Evolutionary conservation across 345 rosid genomes (phyloP), one percentile per base, ranked within the genome.

Genomic region (Linum tenue): DNA sequence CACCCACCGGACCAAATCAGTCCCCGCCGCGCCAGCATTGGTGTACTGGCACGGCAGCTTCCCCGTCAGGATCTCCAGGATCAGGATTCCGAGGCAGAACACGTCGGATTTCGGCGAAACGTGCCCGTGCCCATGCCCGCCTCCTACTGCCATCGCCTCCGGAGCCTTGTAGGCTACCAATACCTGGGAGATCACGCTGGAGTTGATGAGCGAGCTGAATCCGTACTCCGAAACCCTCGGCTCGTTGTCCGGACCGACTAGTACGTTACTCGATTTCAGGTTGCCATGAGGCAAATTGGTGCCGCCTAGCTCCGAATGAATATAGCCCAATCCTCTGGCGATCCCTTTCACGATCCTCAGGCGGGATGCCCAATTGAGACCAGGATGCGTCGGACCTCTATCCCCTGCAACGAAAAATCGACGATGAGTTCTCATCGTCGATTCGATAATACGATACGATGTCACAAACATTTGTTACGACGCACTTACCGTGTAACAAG

Each of bases 211-310:
- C 15, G 83, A 64, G 31, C 67, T 50, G 31, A 80, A 80, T 2
- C 94, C 96, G 11, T 75, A 86, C 22, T 88, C 97, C 8, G 86
- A 69, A 57, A 88, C 67, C 39, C 85, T 50, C 2, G 97, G 90
- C 55, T 88, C 86, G 11, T 83, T 81, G 59, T 84, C 78, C 2
- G 75, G 62, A 7, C 67, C 70, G 2, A 92, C 70, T 22, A 92
- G 79, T 5, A 92, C 72, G 37, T 90, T 94, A 76, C 96, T 86
- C 42, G 97, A 85, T 76, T 88, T 92, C 14, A 92, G 83, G 73
- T 90, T 86, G 0, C 98, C 95, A 48, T 94, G 99, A 17, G 96
- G 95, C 65, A 88, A 68, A 9, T 62, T 78, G 4, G 72, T 65
- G 31, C 76, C 62, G 37, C 67, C 65, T 36, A 88, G 78, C 51